Percentiles rank a stretch among this genome's conserved stretches.
Evolutionary conservation across 2,329 filamentous ascomycete species (phyloP).

Genomic region (Microascus cirrosus): DNA sequence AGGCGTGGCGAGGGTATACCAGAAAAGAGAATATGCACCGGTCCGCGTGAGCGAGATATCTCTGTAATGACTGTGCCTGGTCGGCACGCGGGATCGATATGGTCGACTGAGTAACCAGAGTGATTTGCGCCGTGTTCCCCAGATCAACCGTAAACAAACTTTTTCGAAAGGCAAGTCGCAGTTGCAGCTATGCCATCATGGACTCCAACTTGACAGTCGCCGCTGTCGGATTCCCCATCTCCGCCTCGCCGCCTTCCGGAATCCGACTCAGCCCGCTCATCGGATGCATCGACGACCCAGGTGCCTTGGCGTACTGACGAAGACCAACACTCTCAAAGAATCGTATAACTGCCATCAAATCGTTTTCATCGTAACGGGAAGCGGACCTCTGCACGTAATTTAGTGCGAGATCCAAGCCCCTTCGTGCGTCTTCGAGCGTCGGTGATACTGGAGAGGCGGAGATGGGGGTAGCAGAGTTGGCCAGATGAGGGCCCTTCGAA

Average conservation of each 20-base stretch:
- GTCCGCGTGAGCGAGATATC: slow-evolving; percentile 5
- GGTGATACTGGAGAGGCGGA: not conserved
- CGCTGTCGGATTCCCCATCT: slow-evolving; percentile 3
- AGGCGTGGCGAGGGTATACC: slow-evolving; percentile 9
- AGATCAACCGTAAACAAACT: not conserved
- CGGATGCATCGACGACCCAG: not conserved
- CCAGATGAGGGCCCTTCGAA: slow-evolving; percentile 14
- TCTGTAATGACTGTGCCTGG: not conserved
- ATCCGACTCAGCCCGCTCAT: slow-evolving; percentile 4
- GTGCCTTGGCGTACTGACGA: slow-evolving; percentile 1
- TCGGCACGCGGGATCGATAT: not conserved
- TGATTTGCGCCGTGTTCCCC: not conserved
- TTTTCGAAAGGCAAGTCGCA: not conserved
- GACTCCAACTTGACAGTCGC: slow-evolving; percentile 1
- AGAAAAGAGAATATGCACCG: not conserved
- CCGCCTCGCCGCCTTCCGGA: slow-evolving; percentile 5
- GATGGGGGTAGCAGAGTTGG: not conserved
- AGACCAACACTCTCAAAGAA: slow-evolving; percentile 9
- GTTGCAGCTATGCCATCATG: not conserved
- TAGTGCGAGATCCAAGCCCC: slow-evolving; percentile 7
- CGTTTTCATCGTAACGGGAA: slow-evolving; percentile 5
- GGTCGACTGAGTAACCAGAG: not conserved
- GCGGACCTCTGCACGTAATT: slow-evolving; percentile 7
- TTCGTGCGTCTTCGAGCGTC: slow-evolving; percentile 8
- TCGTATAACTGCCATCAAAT: slow-evolving; percentile 7